Conservation (phyloP, 2,329 filamentous ascomycete species). For the Bipolaris zeicola region DNA sequence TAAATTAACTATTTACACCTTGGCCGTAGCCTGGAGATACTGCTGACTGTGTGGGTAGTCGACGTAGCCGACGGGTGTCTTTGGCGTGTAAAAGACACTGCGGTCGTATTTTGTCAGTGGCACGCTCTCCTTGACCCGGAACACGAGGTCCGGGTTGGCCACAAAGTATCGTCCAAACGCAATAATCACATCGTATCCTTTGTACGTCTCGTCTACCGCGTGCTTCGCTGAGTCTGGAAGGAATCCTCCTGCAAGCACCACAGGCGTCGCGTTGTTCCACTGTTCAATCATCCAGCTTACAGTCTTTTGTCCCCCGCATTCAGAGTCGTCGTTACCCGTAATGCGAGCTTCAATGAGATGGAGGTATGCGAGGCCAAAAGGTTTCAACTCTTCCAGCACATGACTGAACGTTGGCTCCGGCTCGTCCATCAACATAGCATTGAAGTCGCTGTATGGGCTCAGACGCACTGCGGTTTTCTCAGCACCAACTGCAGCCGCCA, state of each 20-base stretch:
- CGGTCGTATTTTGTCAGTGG: slow-evolving; percentile 50
- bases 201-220: slow-evolving; percentile 46
- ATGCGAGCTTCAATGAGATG: slow-evolving; percentile 13
- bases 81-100: slow-evolving; percentile 18
- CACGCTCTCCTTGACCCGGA: slow-evolving; percentile 48
- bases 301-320: slow-evolving; percentile 19
- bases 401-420: slow-evolving; percentile 33
- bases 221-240: slow-evolving; percentile 40
- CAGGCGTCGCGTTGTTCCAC: slow-evolving; percentile 11
- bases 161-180: slow-evolving; percentile 55
- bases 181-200: slow-evolving; percentile 36
- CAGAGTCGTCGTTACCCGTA: slow-evolving; percentile 18
- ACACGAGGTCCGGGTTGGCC: slow-evolving; percentile 54
- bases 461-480: slow-evolving; percentile 64
- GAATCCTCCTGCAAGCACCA: slow-evolving; percentile 51
- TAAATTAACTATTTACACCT: background rate
- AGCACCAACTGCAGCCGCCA: slow-evolving; percentile 56
- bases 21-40: slow-evolving; percentile 6
- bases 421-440: slow-evolving; percentile 67
- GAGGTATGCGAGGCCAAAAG: slow-evolving; percentile 2
- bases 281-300: slow-evolving; percentile 19
- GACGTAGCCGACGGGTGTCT: slow-evolving; percentile 19
- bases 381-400: background rate
- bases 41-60: slow-evolving; percentile 20
- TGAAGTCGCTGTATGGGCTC: slow-evolving; percentile 65